A percentile compares a stretch with the other conserved stretches of the same genome.
Evolutionary conservation across 352 stramenopile genomes (phyloP).

Genomic region (Blastocystis hominis): DNA sequence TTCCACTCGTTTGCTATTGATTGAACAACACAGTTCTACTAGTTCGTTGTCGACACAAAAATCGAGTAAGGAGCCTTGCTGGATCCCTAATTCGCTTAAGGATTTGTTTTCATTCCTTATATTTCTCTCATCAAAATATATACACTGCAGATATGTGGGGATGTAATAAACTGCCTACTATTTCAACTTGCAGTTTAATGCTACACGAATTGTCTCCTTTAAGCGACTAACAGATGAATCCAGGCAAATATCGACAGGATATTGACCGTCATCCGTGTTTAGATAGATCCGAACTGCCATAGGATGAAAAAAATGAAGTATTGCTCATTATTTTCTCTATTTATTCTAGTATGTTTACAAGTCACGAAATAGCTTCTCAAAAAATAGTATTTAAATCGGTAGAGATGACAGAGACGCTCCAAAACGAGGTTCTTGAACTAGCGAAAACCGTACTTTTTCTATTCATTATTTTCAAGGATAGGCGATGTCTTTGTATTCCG

Average conservation of each 20-base stretch:
- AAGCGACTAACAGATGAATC: neutral
- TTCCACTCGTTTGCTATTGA: neutral
- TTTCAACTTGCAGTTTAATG: neutral
- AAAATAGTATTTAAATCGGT: conserved; percentile 9
- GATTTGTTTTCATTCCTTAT: neutral
- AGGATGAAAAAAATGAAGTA: neutral
- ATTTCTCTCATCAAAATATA: neutral
- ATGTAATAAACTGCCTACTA: neutral
- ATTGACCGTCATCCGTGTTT: neutral
- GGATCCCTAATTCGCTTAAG: neutral
- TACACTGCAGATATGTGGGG: conserved; percentile 1
- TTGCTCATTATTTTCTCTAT: neutral
- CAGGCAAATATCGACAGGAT: neutral
- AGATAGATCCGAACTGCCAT: neutral
- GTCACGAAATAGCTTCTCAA: neutral
- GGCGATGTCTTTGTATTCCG: neutral
- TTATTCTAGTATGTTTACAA: neutral
- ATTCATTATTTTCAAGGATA: neutral
- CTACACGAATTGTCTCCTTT: neutral
- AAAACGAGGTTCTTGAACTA: neutral
- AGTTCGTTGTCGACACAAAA: neutral
- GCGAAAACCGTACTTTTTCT: neutral
- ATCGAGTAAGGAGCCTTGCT: neutral
- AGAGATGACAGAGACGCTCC: neutral
- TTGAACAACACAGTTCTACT: neutral